Percentiles rank a stretch among this genome's conserved stretches.
Conservation (phyloP, 1,284 basidiomycete species). For the Omphalotus olearius region DNA sequence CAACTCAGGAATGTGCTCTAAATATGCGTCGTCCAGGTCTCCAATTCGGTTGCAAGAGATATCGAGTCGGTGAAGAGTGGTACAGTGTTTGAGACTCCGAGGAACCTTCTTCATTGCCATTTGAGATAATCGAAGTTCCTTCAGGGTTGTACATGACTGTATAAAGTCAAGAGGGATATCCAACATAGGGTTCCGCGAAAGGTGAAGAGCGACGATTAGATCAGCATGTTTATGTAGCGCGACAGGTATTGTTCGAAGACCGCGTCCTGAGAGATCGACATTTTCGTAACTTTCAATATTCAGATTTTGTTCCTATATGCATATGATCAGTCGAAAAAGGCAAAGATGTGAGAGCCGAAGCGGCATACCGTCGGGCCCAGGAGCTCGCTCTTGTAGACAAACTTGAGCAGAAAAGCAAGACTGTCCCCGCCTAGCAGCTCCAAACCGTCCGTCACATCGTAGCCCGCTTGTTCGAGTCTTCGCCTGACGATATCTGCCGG, state of each 20-base stretch:
- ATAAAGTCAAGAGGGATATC: conserved; percentile 97
- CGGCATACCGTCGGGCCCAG: conserved; percentile 55
- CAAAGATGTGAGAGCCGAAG: conserved; percentile 7
- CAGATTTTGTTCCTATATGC: conserved; percentile 10
- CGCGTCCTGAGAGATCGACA: conserved; percentile 81
- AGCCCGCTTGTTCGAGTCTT: conserved; percentile 88
- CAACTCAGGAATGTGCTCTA: conserved; percentile 78
- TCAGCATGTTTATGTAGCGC: conserved; percentile 85
- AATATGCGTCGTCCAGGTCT: conserved; percentile 83
- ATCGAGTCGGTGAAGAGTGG: conserved; percentile 80
- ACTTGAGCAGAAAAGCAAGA: conserved; percentile 83
- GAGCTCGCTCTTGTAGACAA: conserved; percentile 77
- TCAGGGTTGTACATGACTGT: conserved; percentile 75
- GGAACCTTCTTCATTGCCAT: conserved; percentile 97
- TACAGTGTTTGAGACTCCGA: conserved; percentile 74
- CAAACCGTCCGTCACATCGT: conserved; percentile 78
- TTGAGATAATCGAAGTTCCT: conserved; percentile 85
- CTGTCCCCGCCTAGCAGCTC: conserved; percentile 78
- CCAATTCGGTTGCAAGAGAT: conserved; percentile 91
- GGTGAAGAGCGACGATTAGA: conserved; percentile 82
- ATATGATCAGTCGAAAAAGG: not conserved
- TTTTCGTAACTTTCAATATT: conserved; percentile 65
- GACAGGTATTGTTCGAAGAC: conserved; percentile 89
- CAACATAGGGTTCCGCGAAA: conserved; percentile 94
- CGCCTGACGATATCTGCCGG: conserved; percentile 85